Percentiles rank a stretch among this genome's conserved stretches.
phyloP scores from a whole-genome alignment of 1,139 yeast species.

The Zygosaccharomyces pseudobailii region DNA sequence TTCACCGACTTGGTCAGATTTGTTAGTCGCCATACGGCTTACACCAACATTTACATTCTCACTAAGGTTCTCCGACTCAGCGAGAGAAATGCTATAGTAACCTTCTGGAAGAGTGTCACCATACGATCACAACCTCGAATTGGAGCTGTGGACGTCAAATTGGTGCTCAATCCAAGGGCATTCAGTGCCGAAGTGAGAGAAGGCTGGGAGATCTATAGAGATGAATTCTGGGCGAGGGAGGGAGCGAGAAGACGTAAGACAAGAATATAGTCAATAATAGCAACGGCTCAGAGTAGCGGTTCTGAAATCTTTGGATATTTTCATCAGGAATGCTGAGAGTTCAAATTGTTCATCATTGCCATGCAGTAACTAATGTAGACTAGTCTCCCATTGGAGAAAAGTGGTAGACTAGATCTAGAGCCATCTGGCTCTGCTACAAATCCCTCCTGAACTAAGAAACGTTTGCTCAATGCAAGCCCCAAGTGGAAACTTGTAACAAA shows the following conservation, averaged over 20 bases:
- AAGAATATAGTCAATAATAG: constrained; percentile 18
- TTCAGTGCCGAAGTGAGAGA: constrained; percentile 82
- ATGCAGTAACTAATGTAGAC: neutral
- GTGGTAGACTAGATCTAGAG: neutral
- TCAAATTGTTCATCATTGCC: constrained; percentile 2
- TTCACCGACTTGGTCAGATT: constrained; percentile 42
- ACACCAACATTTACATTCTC: constrained; percentile 18
- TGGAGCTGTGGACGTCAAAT: constrained; percentile 52
- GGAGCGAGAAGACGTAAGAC: constrained; percentile 60
- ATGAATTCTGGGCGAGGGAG: constrained; percentile 90
- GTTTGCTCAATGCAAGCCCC: neutral
- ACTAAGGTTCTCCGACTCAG: constrained; percentile 14
- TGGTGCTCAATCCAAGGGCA: constrained; percentile 74
- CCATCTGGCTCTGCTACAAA: neutral
- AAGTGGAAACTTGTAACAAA: neutral
- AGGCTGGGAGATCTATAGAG: constrained; percentile 91
- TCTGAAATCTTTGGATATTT: constrained; percentile 16
- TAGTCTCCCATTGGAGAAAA: neutral
- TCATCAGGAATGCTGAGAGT: neutral
- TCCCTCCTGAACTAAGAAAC: neutral
- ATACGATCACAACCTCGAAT: constrained; percentile 40
- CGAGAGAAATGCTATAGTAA: constrained; percentile 21
- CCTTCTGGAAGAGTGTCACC: constrained; percentile 35
- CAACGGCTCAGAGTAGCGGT: constrained; percentile 30
- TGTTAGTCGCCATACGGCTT: constrained; percentile 29